Evolutionary conservation across 2,329 filamentous ascomycete species (phyloP).

Genomic region (Hymenoscyphus fructigenus): DNA sequence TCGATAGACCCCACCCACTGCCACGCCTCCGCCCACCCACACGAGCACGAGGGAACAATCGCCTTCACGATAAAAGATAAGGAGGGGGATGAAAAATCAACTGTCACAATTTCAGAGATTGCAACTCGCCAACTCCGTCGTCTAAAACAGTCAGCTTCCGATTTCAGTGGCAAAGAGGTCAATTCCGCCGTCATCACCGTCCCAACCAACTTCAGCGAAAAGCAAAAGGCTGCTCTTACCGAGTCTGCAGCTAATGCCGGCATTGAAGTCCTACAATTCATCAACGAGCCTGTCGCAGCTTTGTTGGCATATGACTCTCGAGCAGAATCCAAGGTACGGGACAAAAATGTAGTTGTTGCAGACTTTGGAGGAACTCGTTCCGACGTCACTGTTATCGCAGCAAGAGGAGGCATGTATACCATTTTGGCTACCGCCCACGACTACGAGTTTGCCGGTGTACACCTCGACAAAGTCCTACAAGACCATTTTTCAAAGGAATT

Average conservation of each 20-base stretch:
- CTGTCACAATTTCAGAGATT: conserved; percentile 75
- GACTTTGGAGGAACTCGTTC: conserved; percentile 92
- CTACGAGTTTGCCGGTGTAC: conserved; percentile 85
- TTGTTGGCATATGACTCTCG: conserved; percentile 89
- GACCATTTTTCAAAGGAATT: conserved; percentile 99
- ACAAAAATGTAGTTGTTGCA: conserved; percentile 89
- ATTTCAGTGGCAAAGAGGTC: conserved; percentile 90
- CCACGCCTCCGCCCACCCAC: conserved; percentile 88
- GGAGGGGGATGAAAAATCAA: conserved; percentile 61
- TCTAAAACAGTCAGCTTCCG: conserved; percentile 78
- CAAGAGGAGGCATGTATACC: conserved; percentile 93
- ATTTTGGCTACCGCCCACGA: conserved; percentile 92
- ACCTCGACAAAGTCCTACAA: conserved; percentile 86
- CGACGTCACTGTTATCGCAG: conserved; percentile 87
- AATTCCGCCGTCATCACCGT: conserved; percentile 94
- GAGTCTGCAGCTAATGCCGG: conserved; percentile 77
- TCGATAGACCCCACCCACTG: conserved; percentile 94
- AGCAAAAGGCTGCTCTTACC: conserved; percentile 78
- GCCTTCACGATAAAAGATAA: conserved; percentile 84
- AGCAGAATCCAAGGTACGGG: conserved; percentile 68
- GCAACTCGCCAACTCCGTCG: conserved; percentile 82
- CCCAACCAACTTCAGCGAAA: conserved; percentile 88
- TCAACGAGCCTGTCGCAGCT: conserved; percentile 86
- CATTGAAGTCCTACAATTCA: conserved; percentile 88
- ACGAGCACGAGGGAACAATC: conserved; percentile 69